Evolutionary conservation across 148 eudicot species (phyloP).

Genomic region (Rhododendron mucronatum): DNA sequence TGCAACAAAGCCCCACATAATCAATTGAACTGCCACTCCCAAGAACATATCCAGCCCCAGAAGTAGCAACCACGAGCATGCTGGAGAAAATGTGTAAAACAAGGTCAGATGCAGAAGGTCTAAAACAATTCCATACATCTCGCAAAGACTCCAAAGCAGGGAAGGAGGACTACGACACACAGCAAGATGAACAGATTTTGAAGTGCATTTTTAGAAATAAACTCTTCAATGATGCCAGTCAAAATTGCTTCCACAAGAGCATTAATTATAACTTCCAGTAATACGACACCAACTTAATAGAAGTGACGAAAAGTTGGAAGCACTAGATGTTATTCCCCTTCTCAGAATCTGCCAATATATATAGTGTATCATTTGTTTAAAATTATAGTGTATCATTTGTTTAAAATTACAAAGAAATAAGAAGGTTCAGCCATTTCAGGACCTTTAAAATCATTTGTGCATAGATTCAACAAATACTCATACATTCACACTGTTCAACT

Average conservation of each 20-base stretch:
- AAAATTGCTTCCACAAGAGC: neutral
- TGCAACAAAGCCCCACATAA: constrained; percentile 79
- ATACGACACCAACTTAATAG: neutral
- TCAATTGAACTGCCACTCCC: constrained; percentile 86
- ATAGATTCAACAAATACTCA: neutral
- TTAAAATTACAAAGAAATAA: neutral
- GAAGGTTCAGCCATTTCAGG: neutral
- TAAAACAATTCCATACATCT: neutral
- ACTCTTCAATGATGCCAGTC: neutral
- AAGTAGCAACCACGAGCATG: constrained; percentile 95
- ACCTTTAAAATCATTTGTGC: neutral
- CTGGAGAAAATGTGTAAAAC: constrained; percentile 31
- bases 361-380: neutral
- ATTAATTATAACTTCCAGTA: neutral
- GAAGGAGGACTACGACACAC: neutral
- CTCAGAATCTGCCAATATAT: neutral
- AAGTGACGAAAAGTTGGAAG: neutral
- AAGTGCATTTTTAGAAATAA: neutral
- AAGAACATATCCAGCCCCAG: constrained; percentile 94
- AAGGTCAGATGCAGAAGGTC: neutral
- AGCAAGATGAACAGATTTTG: neutral
- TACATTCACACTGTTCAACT: neutral
- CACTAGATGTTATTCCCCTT: neutral
- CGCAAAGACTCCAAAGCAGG: neutral
- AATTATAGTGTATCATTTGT: neutral